Conservation (phyloP, 225 moss, liverwort and hornwort species). For the Neckera pumila region DNA sequence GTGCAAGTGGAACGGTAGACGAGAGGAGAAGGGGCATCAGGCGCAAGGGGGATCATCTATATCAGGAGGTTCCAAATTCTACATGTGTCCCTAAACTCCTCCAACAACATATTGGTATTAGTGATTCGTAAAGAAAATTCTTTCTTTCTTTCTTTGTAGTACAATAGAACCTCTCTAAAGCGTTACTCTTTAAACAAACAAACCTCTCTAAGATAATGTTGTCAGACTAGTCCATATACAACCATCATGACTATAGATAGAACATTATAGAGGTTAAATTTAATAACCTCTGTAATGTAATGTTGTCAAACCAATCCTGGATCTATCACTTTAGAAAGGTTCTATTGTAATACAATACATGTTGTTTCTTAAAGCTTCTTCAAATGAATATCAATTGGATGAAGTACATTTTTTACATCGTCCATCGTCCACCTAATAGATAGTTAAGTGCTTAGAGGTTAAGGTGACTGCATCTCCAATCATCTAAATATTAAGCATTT, state of each 20-base stretch:
- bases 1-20: rapidly evolving
- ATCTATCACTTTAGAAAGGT: too few relatives aligned
- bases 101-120: background rate
- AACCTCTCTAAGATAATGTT: too few relatives aligned
- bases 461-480: background rate
- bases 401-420: background rate
- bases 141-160: background rate
- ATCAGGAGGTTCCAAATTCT: too few relatives aligned
- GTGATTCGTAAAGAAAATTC: background rate
- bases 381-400: background rate
- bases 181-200: too few relatives aligned
- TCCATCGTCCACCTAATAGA: background rate
- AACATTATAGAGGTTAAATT: too few relatives aligned
- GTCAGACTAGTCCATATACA: too few relatives aligned
- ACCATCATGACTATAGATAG: too few relatives aligned
- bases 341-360: background rate
- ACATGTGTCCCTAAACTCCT: background rate
- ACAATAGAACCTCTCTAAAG: too few relatives aligned
- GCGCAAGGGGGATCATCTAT: rapidly evolving
- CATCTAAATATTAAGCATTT: background rate
- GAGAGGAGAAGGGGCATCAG: rapidly evolving
- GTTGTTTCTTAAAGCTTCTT: background rate
- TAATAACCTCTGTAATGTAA: too few relatives aligned
- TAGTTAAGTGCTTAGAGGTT: too few relatives aligned
- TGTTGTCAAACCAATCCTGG: too few relatives aligned